A percentile compares a stretch with the other conserved stretches of the same genome.
Evolutionary conservation across 2,329 filamentous ascomycete genomes (phyloP).

Genomic region (Fusarium coffeatum): DNA sequence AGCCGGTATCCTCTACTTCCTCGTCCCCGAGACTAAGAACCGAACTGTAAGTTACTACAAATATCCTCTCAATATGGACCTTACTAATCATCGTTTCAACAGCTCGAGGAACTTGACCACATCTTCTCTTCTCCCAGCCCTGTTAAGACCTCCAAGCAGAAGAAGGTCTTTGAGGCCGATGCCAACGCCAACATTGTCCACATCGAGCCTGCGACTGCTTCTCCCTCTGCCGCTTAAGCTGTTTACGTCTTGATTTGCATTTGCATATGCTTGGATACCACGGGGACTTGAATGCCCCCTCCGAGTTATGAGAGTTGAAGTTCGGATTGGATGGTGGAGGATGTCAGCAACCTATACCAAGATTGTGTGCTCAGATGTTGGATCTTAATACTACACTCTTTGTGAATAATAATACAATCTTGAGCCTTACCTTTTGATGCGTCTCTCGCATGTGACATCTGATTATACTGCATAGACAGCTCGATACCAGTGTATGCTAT

Average conservation of each 20-base stretch:
- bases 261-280: neutral
- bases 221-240: conserved; percentile 2
- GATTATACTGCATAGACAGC: too few relatives aligned
- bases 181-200: conserved; percentile 32
- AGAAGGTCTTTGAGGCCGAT: conserved; percentile 40
- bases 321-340: conserved; percentile 5
- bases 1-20: conserved; percentile 58
- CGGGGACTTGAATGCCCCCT: too few relatives aligned
- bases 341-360: neutral
- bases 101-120: conserved; percentile 43
- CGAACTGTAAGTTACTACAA: conserved; percentile 51
- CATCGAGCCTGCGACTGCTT: conserved; percentile 20
- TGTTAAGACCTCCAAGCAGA: conserved; percentile 37
- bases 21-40: conserved; percentile 63
- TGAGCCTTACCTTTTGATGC: neutral
- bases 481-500: too few relatives aligned
- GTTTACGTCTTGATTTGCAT: neutral
- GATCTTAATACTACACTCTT: conserved; percentile 20
- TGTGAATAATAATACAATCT: neutral
- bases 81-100: neutral
- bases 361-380: conserved; percentile 2
- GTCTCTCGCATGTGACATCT: neutral
- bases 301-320: neutral
- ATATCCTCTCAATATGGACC: fast-evolving
- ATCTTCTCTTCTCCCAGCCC: conserved; percentile 40